Base-by-base conservation (phyloP, 1,284 basidiomycete genomes). In the Rhodotorula sp. region DNA sequence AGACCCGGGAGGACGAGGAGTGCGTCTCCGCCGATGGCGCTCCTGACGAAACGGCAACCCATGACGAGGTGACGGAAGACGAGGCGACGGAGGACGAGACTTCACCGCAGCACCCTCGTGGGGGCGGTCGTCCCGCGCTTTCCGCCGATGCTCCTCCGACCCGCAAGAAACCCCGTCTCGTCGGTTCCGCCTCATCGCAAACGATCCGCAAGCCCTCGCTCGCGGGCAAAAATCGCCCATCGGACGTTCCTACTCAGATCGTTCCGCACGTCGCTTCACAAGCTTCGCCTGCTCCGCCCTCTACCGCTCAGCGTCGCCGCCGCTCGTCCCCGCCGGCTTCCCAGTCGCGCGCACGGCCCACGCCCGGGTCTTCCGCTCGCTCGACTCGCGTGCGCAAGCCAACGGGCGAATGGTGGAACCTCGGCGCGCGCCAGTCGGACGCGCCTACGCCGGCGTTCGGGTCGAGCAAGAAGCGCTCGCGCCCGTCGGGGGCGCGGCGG, bases 391-490 rank as follows among this genome's bases (percentile, higher is more conserved):
- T 34, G 21, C 63, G 55, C 34, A 57, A 56, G 46, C 34, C 63
- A 8, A n/a, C 34, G 21, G 25, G 42, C 7, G 46, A 48, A 23
- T 64, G 63, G 63, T 64, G 63, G 63, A 48, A 64, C 25, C 12
- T 64, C 4, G 12, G 34, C 34, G 34, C 5, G 16, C 49, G 55
- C 13, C 46, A 55, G 1, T 3, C 17, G 2, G 46, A 57, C 7
- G 46, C 63, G 3, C 55, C 34, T 13, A 45, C 16, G 16, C 42
- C 55, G 27, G 19, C 34, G 34, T 34, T 34, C 34, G 34, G 19
- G 34, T 49, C 63, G 16, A 21, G 8, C 3, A 50, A 23, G 25
- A 63, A 63, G 53, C 52, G 61, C 8, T 7, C 27, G 49, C 8
- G 60, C 14, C 34, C 34, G 34, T 34, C 34, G 34, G 34, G 34